Conservation (phyloP, 1,139 yeast genomes). For the Tardiomyces depauwii region DNA sequence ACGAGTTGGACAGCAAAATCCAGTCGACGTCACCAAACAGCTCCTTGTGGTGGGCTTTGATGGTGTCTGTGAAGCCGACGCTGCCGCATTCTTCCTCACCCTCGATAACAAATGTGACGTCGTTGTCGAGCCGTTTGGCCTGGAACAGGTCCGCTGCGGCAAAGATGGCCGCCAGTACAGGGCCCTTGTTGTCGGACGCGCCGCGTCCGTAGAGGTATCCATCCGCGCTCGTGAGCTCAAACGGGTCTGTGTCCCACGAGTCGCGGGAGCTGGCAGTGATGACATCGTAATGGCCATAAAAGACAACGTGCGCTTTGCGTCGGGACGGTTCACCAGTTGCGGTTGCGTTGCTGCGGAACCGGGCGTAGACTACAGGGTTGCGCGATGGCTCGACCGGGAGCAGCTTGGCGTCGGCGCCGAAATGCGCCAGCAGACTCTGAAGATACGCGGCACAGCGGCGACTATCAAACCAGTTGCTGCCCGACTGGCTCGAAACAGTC, state of each 20-base stretch:
- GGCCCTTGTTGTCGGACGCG: constrained; percentile 92
- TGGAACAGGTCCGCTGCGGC: constrained; percentile 69
- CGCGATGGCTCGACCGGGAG: constrained; percentile 60
- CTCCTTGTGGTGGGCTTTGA: constrained; percentile 33
- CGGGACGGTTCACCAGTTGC: neutral
- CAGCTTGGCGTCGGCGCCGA: constrained; percentile 68
- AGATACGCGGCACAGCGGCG: constrained; percentile 79
- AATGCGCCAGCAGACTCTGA: constrained; percentile 45
- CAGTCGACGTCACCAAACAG: constrained; percentile 71
- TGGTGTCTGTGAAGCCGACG: constrained; percentile 64
- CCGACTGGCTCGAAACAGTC: constrained; percentile 69
- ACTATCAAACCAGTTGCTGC: constrained; percentile 60
- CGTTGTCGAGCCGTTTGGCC: constrained; percentile 44
- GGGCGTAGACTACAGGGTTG: constrained; percentile 76
- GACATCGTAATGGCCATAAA: constrained; percentile 97
- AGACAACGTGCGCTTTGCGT: constrained; percentile 36
- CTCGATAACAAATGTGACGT: constrained; percentile 75
- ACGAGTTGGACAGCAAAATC: constrained; percentile 81
- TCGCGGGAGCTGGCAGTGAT: constrained; percentile 53
- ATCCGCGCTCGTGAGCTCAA: constrained; percentile 57
- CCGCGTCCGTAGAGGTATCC: constrained; percentile 91
- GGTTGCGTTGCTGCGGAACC: constrained; percentile 37
- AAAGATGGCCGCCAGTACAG: constrained; percentile 77
- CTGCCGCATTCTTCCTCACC: constrained; percentile 97
- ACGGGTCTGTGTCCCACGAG: constrained; percentile 75